Base-by-base conservation (phyloP, 768 basidiomycete species). In the Suillus plorans region DNA sequence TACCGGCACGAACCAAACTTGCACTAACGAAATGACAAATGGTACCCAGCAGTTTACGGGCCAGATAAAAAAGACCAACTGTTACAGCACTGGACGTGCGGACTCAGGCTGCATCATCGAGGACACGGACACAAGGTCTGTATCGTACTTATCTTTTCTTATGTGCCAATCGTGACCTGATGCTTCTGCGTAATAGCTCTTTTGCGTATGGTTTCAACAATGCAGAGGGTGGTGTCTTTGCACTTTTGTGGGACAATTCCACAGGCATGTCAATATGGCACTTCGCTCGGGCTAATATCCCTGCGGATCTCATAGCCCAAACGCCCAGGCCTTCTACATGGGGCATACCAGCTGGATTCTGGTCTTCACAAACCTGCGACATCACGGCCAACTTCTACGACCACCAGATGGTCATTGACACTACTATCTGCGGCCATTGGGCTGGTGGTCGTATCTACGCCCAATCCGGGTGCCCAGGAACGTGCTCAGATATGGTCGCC, bases 181-280 rank as follows among this genome's bases (percentile, higher is more conserved):
- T 72, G 16, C 8, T 14, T 58, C 18, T 16, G 4, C 9, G 5
- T 22, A 22, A 36, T 10, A 58, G 56, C 1, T 61, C 86, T 84
- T 80, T 88, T 79, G 74, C 70, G 8, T 67, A 67, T 41, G 74
- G 74, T 5, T 77, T 77, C 41, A 77, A 78, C 69, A 25, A 68
- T 37, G 72, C 74, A 4, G 71, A 69, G 0, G 86, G 86, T 20
- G 87, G 86, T 28, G 84, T 87, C 25, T 87, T 76, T 64, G 86
- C 81, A 1, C 82, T 87, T 67, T 68, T 82, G 20, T 87, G 86
- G 84, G 80, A 86, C 56, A 63, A 65, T 47, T 7, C 52, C 6
- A 41, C 70, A 0, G 86, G 85, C 20, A 86, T 89, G 72, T 81
- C 77, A 63, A 76, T 86, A n/a, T 89, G 85, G 85, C 81, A 80